Percentiles rank a stretch among this genome's conserved stretches.
Evolutionary conservation across 345 rosid species (phyloP).

Genomic region (Pistacia atlantica): DNA sequence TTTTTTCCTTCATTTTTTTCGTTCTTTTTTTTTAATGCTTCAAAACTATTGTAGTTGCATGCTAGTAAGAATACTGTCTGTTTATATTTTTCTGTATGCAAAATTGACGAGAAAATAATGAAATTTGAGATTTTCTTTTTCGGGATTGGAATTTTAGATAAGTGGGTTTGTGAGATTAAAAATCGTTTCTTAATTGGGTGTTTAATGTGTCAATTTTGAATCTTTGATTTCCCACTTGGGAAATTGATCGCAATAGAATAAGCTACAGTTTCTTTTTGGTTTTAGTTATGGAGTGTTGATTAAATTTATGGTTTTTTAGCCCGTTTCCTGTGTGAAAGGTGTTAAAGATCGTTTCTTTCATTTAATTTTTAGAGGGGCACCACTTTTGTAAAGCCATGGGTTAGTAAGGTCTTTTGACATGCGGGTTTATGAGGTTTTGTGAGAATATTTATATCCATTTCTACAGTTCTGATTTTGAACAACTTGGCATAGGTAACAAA

Average conservation of each 20-base stretch:
- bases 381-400: too few relatives aligned
- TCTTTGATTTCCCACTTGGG: not conserved
- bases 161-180: not conserved
- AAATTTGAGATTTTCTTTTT: not conserved
- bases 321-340: not conserved
- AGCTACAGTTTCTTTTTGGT: not conserved
- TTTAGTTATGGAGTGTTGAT: not conserved
- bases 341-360: not conserved
- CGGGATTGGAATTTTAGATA: not conserved
- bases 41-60: not conserved
- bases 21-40: not conserved
- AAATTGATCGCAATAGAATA: not conserved
- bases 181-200: not conserved
- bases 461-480: not conserved
- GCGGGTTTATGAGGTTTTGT: not conserved
- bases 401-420: not conserved
- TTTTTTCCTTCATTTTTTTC: not conserved
- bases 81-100: not conserved
- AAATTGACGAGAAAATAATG: too few relatives aligned
- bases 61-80: not conserved
- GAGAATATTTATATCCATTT: not conserved
- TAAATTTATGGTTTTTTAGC: not conserved
- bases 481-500: not conserved
- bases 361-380: not conserved
- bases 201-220: too few relatives aligned